These are phyloP conservation scores for Vitis vinifera DNA, from an alignment of 164 flowering plant genomes.

Conservation along the genomic window DNA sequence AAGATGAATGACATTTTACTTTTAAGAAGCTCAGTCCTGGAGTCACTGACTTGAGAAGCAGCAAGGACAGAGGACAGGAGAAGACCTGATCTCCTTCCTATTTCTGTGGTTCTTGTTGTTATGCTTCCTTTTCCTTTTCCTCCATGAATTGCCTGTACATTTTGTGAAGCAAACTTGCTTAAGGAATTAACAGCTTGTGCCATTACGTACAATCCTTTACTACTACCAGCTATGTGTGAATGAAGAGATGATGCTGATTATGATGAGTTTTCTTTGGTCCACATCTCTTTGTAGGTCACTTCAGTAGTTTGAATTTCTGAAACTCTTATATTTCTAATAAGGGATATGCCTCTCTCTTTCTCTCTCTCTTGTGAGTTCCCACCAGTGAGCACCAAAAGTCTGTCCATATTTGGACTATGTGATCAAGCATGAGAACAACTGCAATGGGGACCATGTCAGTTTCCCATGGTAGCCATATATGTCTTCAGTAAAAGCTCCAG, in stretches of 20 bases:
- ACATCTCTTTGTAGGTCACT: not conserved
- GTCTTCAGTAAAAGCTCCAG: too few species aligned
- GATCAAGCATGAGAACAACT: too few species aligned
- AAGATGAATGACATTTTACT: constrained; percentile 26
- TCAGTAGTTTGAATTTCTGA: not conserved
- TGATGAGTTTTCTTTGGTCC: constrained; percentile 12
- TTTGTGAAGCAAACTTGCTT: constrained; percentile 37
- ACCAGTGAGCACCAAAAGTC: too few species aligned
- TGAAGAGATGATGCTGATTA: not conserved
- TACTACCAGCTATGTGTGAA: constrained; percentile 15
- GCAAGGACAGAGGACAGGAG: constrained; percentile 34
- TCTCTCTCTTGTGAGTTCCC: too few species aligned
- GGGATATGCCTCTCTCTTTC: too few species aligned
- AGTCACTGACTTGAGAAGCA: constrained; percentile 30
- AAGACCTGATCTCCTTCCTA: constrained; percentile 47
- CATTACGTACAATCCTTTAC: constrained; percentile 29
- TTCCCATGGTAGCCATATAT: too few species aligned
- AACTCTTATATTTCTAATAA: too few species aligned
- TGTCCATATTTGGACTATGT: too few species aligned
- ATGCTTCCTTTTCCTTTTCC: constrained; percentile 9
- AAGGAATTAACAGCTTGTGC: constrained; percentile 39
- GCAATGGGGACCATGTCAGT: too few species aligned
- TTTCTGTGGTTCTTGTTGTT: not conserved
- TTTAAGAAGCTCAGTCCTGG: constrained; percentile 51
- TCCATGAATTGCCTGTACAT: constrained; percentile 37